Base-by-base conservation (phyloP, 176 grass and related monocot genomes). In the Leersia perrieri region DNA sequence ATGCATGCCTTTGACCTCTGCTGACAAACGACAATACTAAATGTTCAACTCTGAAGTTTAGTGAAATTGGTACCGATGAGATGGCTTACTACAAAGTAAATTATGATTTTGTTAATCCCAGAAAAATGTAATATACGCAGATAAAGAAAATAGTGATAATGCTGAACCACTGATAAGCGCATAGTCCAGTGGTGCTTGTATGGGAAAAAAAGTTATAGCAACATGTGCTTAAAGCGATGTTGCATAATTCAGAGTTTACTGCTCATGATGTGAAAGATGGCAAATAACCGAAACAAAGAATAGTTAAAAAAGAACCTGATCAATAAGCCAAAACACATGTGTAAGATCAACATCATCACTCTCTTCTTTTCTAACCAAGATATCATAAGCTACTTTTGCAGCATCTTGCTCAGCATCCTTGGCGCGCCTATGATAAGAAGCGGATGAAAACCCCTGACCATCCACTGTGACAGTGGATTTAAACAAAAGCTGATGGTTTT, bases 401-500 rank as follows among this genome's bases (percentile, higher is more conserved):
- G 86, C 80, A 33, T 88, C 88, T 41, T 88, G 78, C 67, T 95
- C 85, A 1, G 93, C 93, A 57, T 95, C 82, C 77, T 95, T 92
- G 29, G 60, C 53, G 72, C 81, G 87, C 47, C 6, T 51, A 82
- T 88, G 89, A 81, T 45, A 70, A 44, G 11, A 45, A 57, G 40
- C 0, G 58, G 90, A 87, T 63, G 58, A 82, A 69, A 90, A 95
- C 29, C 3, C 12, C 71, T 86, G 10, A 55, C 70, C 88, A 2
- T 25, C 85, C 38, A 92, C 85, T 23, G 71, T 3, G 44, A 92
- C 85, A 33, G 79, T 90, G 66, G 82, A 74, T 76, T 41, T 89
- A 71, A 86, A 92, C 72, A 58, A 65, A 63, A 16, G 78, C 65
- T 76, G 55, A 88, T 88, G 93, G 1, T 5, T 12, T 11, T 76